Evolutionary conservation across 768 basidiomycete genomes (phyloP).

Genomic region (Phlebiopsis gigantea): DNA sequence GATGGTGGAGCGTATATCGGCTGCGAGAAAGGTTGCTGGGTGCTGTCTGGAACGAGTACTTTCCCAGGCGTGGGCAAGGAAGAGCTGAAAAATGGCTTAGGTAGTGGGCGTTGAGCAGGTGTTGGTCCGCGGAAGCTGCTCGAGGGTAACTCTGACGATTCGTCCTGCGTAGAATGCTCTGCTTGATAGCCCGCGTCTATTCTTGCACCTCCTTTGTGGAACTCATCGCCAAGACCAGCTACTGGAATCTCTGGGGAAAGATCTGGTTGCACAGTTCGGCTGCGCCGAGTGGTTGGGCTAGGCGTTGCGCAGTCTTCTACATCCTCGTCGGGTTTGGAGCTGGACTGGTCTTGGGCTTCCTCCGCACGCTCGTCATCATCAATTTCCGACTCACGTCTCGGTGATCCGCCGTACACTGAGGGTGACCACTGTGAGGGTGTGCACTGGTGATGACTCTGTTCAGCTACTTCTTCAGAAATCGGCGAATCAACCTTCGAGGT

Average conservation of each 20-base stretch:
- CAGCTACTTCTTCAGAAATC: not conserved
- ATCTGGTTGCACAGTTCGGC: too few relatives aligned
- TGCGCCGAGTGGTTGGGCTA: too few relatives aligned
- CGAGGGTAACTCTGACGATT: not conserved
- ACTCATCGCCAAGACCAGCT: too few relatives aligned
- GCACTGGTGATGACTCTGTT: not conserved
- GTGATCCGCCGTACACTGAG: not conserved
- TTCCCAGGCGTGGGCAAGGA: not conserved
- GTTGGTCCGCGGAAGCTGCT: not conserved
- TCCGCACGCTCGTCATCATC: not conserved
- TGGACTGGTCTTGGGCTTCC: not conserved
- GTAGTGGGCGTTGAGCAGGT: not conserved
- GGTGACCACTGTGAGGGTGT: constrained; percentile 2
- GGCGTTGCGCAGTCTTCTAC: too few relatives aligned
- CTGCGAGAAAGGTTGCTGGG: not conserved
- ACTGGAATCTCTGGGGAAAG: too few relatives aligned
- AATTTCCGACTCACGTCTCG: not conserved
- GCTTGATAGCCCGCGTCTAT: not conserved
- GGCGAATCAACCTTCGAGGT: not conserved
- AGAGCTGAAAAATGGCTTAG: not conserved
- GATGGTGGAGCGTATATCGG: not conserved
- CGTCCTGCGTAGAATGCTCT: not conserved
- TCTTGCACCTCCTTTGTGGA: too few relatives aligned
- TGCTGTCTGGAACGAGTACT: constrained; percentile 3
- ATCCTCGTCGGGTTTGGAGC: too few relatives aligned